A percentile compares a stretch with the other conserved stretches of the same genome.
These are phyloP conservation scores for Podospora conica DNA, from an alignment of 495 filamentous ascomycete species.

Conservation along the genomic window DNA sequence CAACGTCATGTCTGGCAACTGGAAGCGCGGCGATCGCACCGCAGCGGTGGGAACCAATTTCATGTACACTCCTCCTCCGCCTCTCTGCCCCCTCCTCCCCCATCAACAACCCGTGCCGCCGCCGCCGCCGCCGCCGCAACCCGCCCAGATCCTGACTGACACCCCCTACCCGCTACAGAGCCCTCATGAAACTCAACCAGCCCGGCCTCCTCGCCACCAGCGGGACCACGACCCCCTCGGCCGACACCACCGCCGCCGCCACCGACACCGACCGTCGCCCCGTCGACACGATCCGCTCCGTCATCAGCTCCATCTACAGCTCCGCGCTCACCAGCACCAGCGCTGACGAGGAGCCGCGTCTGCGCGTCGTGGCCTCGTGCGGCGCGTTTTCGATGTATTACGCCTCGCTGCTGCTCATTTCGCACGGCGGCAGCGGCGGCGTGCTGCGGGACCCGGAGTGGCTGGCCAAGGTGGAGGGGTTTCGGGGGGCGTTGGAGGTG, in stretches of 20 bases:
- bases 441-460: slow-evolving; percentile 15
- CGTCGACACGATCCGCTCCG: slow-evolving; percentile 14
- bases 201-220: slow-evolving; percentile 11
- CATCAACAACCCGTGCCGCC: neutral
- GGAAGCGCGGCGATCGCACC: slow-evolving; percentile 15
- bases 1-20: slow-evolving; percentile 6
- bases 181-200: slow-evolving; percentile 27
- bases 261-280: slow-evolving; percentile 7
- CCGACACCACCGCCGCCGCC: neutral
- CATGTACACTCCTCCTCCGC: slow-evolving; percentile 20
- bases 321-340: slow-evolving; percentile 4
- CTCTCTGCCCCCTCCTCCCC: neutral
- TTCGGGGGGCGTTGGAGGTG: slow-evolving; percentile 13
- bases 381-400: slow-evolving; percentile 23
- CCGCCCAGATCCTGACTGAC: slow-evolving; percentile 8
- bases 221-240: neutral
- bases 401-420: slow-evolving; percentile 22
- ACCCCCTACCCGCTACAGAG: slow-evolving; percentile 2
- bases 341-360: neutral
- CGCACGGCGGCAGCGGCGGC: slow-evolving; percentile 18
- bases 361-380: slow-evolving; percentile 15
- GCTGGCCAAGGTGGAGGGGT: slow-evolving; percentile 16
- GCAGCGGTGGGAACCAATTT: slow-evolving; percentile 25
- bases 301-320: slow-evolving; percentile 18
- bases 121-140: neutral